Percentiles rank a stretch among this genome's conserved stretches.
Conservation (phyloP, 108 stramenopile species). For the Hondaea fermentalgiana region DNA sequence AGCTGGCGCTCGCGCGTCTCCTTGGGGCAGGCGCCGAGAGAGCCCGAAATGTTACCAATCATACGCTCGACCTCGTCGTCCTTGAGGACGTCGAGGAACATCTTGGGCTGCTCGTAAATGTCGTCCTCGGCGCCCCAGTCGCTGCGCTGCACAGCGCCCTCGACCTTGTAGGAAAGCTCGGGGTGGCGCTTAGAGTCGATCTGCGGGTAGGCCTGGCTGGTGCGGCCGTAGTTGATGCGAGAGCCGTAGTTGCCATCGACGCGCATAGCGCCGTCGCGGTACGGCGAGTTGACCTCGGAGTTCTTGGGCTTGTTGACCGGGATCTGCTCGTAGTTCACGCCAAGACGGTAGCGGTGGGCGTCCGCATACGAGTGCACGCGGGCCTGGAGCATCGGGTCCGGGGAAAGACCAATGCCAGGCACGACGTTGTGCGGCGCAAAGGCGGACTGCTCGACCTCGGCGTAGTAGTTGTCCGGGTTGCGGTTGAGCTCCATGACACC, state of each 20-base stretch:
- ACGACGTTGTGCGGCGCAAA: slow-evolving; percentile 61
- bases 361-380: slow-evolving; percentile 56
- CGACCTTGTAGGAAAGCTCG: background rate
- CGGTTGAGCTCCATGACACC: slow-evolving; percentile 58
- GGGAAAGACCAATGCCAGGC: slow-evolving; percentile 63
- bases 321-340: slow-evolving; percentile 57
- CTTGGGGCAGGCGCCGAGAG: slow-evolving; percentile 44
- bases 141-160: slow-evolving; percentile 47
- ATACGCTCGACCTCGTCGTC: slow-evolving; percentile 45
- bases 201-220: slow-evolving; percentile 21
- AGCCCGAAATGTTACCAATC: slow-evolving; percentile 54
- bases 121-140: slow-evolving; percentile 53
- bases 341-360: slow-evolving; percentile 60
- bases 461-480: slow-evolving; percentile 61
- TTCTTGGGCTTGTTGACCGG: slow-evolving; percentile 50
- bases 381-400: slow-evolving; percentile 64
- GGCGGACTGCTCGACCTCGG: slow-evolving; percentile 62
- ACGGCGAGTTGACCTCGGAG: slow-evolving; percentile 34
- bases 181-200: background rate
- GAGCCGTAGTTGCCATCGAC: slow-evolving; percentile 41
- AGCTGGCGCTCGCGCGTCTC: slow-evolving; percentile 54
- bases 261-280: slow-evolving; percentile 55
- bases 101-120: slow-evolving; percentile 47
- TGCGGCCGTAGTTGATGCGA: slow-evolving; percentile 42
- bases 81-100: slow-evolving; percentile 40